Evolutionary conservation across 2,329 filamentous ascomycete species (phyloP), one percentile per base, ranked within the genome.

Genomic region (Orbilia blumenaviensis): DNA sequence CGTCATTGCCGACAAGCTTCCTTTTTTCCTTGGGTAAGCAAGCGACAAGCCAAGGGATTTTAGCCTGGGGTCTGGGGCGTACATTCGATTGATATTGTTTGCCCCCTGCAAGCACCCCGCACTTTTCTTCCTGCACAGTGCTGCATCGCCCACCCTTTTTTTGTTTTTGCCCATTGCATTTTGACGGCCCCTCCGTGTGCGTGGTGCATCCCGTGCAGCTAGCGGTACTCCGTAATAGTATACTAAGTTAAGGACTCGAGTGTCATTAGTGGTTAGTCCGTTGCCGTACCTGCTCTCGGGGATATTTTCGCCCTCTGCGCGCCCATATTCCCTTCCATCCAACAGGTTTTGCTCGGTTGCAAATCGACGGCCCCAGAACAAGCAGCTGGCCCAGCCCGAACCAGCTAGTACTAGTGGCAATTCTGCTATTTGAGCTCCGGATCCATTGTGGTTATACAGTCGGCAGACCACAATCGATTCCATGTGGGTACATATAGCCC

Each of bases 401-500:
- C 34, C 62, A 66, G 69, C 62, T 67, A 62, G 62, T 60, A 18
- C 18, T 10, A 42, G 21, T n/a, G 18, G 42, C 18, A 44, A 41
- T 66, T 32, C 46, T 67, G n/a, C n/a, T n/a, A n/a, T 21, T 44
- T 56, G 54, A 52, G 50, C 25, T 67, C 69, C 69, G 72, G 64
- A 76, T 58, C 72, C 21, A 44, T 76, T 76, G 72, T 76, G 72
- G 64, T 76, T 58, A 52, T 41, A 58, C 27, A 48, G 64, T 56
- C 72, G 72, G 62, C 63, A 56, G 72, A 54, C 72, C 72, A 76
- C 64, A 69, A 76, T 76, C 34, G 72, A 69, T 76, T 68, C 69
- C 72, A 76, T 76, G 72, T 76, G 72, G 72, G 72, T 76, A 76
- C 64, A 69, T 69, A 76, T 76, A 76, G 64, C 48, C 58, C 64